These are phyloP conservation scores for Ligustrum vulgare DNA, from an alignment of 257 asterid genomes.

Conservation along the genomic window DNA sequence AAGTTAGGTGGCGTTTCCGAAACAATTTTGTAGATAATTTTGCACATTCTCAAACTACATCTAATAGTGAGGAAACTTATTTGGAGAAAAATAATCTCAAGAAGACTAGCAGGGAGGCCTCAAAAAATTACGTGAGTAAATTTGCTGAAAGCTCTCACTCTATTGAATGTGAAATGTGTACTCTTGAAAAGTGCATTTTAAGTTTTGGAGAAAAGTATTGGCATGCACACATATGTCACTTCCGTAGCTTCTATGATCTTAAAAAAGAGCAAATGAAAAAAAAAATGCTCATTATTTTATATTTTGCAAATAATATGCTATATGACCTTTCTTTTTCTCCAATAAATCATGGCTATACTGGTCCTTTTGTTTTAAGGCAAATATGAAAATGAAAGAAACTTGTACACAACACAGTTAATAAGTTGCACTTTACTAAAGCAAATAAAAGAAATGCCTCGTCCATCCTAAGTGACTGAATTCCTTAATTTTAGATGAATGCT, in stretches of 20 bases:
- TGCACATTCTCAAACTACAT: slow-evolving; percentile 23
- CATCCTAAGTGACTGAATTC: neutral
- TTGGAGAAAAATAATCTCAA: slow-evolving; percentile 25
- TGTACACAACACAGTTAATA: neutral
- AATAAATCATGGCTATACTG: neutral
- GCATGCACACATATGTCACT: neutral
- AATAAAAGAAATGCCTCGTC: neutral
- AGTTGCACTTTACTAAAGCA: neutral
- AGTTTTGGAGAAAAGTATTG: neutral
- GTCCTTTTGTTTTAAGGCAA: neutral
- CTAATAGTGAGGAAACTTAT: slow-evolving; percentile 26
- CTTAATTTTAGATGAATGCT: slow-evolving; percentile 36
- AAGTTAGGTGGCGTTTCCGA: slow-evolving; percentile 60
- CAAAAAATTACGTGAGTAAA: slow-evolving; percentile 45
- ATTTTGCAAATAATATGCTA: neutral
- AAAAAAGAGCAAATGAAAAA: neutral
- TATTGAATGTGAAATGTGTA: neutral
- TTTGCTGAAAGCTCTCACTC: neutral
- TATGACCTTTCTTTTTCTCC: neutral
- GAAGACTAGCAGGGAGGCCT: slow-evolving; percentile 32
- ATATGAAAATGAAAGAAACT: neutral
- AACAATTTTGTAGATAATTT: slow-evolving; percentile 39
- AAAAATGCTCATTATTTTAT: neutral
- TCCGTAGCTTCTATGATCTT: neutral
- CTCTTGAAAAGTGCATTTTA: neutral